phyloP scores from a whole-genome alignment of 108 stramenopile species.

The Nitzschia inconspicua region DNA sequence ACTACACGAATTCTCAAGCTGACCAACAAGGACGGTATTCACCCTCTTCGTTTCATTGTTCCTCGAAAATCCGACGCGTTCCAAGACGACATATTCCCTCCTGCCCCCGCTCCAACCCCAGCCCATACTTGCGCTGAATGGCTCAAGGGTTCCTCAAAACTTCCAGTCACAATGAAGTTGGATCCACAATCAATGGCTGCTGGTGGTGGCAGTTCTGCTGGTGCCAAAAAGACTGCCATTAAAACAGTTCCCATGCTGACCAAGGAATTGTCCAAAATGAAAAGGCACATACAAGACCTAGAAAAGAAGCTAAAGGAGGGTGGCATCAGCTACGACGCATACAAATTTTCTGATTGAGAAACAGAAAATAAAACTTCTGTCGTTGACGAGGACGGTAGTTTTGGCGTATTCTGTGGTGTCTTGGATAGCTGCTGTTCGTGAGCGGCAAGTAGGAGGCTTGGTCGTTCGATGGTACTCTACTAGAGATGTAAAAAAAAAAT shows the following conservation, averaged over 20 bases:
- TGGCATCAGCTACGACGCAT: slow-evolving; percentile 38
- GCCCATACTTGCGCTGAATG: slow-evolving; percentile 94
- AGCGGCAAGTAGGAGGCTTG: no score
- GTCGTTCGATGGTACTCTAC: no score
- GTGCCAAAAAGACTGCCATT: slow-evolving; percentile 52
- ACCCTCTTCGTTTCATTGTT: slow-evolving; percentile 91
- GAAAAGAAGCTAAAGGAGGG: slow-evolving; percentile 72
- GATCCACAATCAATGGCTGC: slow-evolving; percentile 56
- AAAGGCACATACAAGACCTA: slow-evolving; percentile 70
- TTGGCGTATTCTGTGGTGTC: no score
- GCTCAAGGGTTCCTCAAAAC: slow-evolving; percentile 84
- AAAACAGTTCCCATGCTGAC: slow-evolving; percentile 62
- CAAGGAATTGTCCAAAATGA: slow-evolving; percentile 70
- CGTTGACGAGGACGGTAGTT: no score
- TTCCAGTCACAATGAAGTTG: slow-evolving; percentile 78
- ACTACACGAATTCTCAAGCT: slow-evolving; percentile 94
- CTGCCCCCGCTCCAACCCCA: slow-evolving; percentile 70
- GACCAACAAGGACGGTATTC: slow-evolving; percentile 85
- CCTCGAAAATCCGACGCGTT: slow-evolving; percentile 98
- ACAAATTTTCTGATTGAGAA: slow-evolving; percentile 8
- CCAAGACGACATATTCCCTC: slow-evolving; percentile 98
- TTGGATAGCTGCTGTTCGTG: no score
- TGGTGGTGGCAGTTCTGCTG: slow-evolving; percentile 12
- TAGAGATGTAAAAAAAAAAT: no score
- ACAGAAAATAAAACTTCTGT: neutral